Evolutionary conservation across 176 grass and related monocot species (phyloP).

Genomic region (Rhipidocladum racemiflorum): DNA sequence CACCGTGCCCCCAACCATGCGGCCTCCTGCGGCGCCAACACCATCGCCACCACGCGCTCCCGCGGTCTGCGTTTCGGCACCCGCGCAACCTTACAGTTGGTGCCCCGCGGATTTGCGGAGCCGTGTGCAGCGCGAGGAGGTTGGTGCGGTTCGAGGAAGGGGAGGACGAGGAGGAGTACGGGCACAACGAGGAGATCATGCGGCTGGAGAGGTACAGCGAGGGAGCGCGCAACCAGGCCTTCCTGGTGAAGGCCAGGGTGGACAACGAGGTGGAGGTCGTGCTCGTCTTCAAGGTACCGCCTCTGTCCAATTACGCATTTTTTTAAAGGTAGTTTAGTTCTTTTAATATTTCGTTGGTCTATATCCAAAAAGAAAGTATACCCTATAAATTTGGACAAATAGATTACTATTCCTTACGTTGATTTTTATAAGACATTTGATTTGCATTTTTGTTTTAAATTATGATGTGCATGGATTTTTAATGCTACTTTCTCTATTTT

Average conservation of each 20-base stretch:
- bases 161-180: slow-evolving; percentile 43
- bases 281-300: slow-evolving; percentile 73
- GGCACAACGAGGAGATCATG: slow-evolving; percentile 69
- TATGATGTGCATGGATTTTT: too few relatives aligned
- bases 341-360: too few relatives aligned
- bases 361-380: too few relatives aligned
- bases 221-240: slow-evolving; percentile 48
- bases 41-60: not conserved
- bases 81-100: not conserved
- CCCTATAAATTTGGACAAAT: too few relatives aligned
- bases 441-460: too few relatives aligned
- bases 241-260: slow-evolving; percentile 62
- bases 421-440: too few relatives aligned
- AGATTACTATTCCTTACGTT: too few relatives aligned
- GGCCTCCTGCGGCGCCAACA: not conserved
- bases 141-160: slow-evolving; percentile 54
- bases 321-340: too few relatives aligned
- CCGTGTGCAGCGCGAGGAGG: slow-evolving; percentile 44
- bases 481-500: too few relatives aligned
- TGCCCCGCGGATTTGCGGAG: not conserved
- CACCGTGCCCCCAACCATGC: not conserved
- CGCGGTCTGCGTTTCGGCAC: not conserved
- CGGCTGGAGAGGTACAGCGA: slow-evolving; percentile 73
- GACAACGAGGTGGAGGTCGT: slow-evolving; percentile 56
- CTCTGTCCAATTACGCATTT: too few relatives aligned